Evolutionary conservation across 2,329 filamentous ascomycete species (phyloP), one percentile per base, ranked within the genome.

Genomic region (Colletotrichum tropicale): DNA sequence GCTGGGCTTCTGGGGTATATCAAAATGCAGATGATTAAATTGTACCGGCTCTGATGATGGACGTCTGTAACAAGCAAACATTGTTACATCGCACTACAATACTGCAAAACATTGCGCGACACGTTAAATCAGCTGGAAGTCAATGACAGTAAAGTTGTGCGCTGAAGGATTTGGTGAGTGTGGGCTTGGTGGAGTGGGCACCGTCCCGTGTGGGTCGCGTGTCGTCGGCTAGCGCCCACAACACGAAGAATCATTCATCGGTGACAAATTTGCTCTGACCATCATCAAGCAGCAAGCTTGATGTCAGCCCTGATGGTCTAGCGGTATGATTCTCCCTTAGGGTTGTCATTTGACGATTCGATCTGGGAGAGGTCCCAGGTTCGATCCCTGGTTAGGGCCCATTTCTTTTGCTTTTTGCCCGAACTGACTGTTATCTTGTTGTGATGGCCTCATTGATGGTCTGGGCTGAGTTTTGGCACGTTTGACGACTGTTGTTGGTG

Each of bases 301-400:
- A 5, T 3, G 30, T 8, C 6, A 73, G 73, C 73, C 69, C 73
- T 75, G 73, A 75, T 75, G 73, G 73, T 75, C 73, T 75, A 75
- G 73, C 73, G 73, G 73, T 75, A 75, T 75, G 73, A 75, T 75
- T 75, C 73, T 75, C 73, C 73, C 73, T 73, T 75, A 75, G 73
- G 73, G 73, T 74, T 60, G 24, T 71, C 30, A 26, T 5, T 8
- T 1, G 55, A 26, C 12, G 4, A 43, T 15, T 6, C 6, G 13
- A 0, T 6, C 13, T 75, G 73, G 73, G 73, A 75, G 73, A 75
- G 73, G 73, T 73, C 73, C 73, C 73, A 75, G 73, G 73, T 75
- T 75, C 73, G 70, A 73, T 58, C 58, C 73, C 73, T 75, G 73
- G 73, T 73, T 75, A 75, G 73, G 73, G 73, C 73, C 73, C 43